These are phyloP conservation scores for Heliocybe sulcata DNA, from an alignment of 1,284 basidiomycete species.

Conservation along the genomic window DNA sequence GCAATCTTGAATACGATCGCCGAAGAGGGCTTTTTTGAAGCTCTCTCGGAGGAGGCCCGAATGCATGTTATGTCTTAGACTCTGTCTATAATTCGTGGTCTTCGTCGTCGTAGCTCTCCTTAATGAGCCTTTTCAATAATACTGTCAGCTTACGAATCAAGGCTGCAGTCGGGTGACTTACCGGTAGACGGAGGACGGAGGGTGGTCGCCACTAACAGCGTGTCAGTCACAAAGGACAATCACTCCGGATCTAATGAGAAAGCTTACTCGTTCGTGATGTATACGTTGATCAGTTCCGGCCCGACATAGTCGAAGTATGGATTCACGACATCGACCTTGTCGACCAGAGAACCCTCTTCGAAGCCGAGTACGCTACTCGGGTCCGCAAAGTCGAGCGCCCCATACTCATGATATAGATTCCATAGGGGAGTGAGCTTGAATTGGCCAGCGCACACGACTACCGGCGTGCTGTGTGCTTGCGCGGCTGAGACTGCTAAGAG, in stretches of 20 bases:
- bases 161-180: constrained; percentile 17
- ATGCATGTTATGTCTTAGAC: background rate
- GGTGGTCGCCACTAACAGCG: constrained; percentile 74
- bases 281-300: constrained; percentile 88
- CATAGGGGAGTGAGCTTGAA: constrained; percentile 95
- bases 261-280: constrained; percentile 94
- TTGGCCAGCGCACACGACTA: constrained; percentile 91
- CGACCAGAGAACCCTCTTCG: constrained; percentile 68
- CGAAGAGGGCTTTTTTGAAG: background rate
- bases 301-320: constrained; percentile 94
- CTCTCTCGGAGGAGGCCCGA: background rate
- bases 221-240: constrained; percentile 7
- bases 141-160: constrained; percentile 7
- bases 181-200: constrained; percentile 88
- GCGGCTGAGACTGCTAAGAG: constrained; percentile 85
- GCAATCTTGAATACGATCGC: background rate
- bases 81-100: constrained; percentile 27
- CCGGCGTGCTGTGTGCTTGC: constrained; percentile 87
- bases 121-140: constrained; percentile 54
- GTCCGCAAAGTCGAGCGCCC: constrained; percentile 82
- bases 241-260: constrained; percentile 2
- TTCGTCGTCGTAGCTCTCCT: constrained; percentile 89
- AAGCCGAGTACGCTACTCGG: constrained; percentile 81
- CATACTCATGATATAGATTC: constrained; percentile 87
- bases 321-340: constrained; percentile 85